Evolutionary conservation across 768 basidiomycete species (phyloP).

Genomic region (Harrya chromipes): DNA sequence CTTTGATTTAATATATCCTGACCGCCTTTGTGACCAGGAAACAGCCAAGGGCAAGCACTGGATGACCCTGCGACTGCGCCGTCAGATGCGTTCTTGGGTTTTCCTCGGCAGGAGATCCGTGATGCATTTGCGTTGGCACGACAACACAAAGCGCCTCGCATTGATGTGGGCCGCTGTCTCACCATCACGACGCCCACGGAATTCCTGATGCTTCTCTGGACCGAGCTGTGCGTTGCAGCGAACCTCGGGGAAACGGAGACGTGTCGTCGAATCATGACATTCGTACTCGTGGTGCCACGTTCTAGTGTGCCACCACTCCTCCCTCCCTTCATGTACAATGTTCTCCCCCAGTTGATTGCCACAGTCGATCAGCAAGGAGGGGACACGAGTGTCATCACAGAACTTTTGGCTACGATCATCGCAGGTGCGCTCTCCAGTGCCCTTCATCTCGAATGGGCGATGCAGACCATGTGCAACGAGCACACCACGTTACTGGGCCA

Average conservation of each 20-base stretch:
- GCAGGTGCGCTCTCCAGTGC: conserved; percentile 65
- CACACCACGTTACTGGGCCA: conserved; percentile 55
- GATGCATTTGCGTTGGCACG: conserved; percentile 55
- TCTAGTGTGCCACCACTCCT: conserved; percentile 58
- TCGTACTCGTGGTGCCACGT: conserved; percentile 63
- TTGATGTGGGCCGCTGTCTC: conserved; percentile 70
- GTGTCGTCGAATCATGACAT: conserved; percentile 63
- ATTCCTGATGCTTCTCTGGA: conserved; percentile 70
- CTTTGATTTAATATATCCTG: not conserved
- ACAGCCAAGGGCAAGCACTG: conserved; percentile 11
- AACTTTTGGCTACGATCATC: conserved; percentile 63
- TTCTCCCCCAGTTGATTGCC: conserved; percentile 59
- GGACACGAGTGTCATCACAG: conserved; percentile 55
- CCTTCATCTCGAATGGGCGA: conserved; percentile 68
- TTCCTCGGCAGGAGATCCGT: conserved; percentile 56
- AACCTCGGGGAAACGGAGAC: conserved; percentile 59
- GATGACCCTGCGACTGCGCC: conserved; percentile 20
- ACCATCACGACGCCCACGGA: conserved; percentile 52
- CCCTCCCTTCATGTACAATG: conserved; percentile 66
- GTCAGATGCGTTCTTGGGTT: conserved; percentile 45
- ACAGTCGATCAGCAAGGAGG: conserved; percentile 49
- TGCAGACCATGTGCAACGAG: conserved; percentile 51
- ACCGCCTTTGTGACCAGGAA: conserved; percentile 11
- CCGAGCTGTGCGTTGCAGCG: conserved; percentile 52
- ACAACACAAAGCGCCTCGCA: conserved; percentile 56